Conservation (phyloP, 2,329 filamentous ascomycete species). For the Fusarium newnesense region DNA sequence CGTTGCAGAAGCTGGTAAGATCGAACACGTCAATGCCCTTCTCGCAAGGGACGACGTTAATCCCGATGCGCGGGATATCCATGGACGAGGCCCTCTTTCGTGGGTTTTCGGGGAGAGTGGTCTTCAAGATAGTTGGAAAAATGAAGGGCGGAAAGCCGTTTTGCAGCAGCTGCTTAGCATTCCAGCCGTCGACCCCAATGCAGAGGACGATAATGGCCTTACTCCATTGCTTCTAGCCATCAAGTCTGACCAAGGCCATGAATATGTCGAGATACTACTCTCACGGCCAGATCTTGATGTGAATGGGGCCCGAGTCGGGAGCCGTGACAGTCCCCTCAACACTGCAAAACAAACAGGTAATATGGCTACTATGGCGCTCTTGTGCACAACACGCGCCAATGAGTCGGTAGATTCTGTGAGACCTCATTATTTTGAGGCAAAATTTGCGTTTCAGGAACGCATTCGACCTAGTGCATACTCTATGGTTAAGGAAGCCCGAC, state of each 20-base stretch:
- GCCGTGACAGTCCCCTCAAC: not conserved
- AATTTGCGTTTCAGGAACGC: too few relatives aligned
- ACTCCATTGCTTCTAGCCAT: not conserved
- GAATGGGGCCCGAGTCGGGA: fast-evolving
- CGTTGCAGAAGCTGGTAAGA: fast-evolving
- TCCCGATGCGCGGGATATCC: fast-evolving
- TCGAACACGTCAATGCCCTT: fast-evolving
- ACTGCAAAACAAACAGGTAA: not conserved
- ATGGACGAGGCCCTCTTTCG: not conserved
- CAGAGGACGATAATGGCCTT: not conserved
- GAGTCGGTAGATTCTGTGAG: too few relatives aligned
- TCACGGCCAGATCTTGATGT: not conserved
- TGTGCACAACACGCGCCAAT: not conserved
- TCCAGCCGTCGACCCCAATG: fast-evolving
- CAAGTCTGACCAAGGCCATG: not conserved
- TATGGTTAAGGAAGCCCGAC: too few relatives aligned
- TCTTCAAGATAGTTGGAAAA: fast-evolving
- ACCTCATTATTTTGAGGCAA: too few relatives aligned
- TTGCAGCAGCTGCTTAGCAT: not conserved
- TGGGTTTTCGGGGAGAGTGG: not conserved
- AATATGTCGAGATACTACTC: not conserved
- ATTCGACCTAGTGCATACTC: too few relatives aligned
- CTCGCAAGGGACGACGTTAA: fast-evolving
- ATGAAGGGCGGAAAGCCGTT: not conserved
- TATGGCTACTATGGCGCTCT: not conserved